phyloP scores from a whole-genome alignment of 2,329 filamentous ascomycete species.

The Aspergillus alliaceus region DNA sequence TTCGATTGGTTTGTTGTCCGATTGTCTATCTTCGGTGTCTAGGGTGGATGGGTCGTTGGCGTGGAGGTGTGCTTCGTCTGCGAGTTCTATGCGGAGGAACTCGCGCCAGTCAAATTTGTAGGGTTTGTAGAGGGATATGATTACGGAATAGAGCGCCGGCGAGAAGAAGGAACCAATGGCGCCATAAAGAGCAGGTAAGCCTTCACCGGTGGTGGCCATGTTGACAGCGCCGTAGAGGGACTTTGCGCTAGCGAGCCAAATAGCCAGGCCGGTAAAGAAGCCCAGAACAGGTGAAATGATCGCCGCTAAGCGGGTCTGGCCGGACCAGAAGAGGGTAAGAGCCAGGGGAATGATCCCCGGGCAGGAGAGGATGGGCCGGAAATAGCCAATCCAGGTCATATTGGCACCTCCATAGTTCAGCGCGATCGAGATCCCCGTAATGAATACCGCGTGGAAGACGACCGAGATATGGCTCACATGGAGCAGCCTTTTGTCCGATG shows the following conservation, averaged over 20 bases:
- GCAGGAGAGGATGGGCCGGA: slow-evolving; percentile 44
- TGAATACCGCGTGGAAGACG: slow-evolving; percentile 49
- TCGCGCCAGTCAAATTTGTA: slow-evolving; percentile 46
- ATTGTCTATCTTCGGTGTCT: background rate
- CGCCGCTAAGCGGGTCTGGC: slow-evolving; percentile 48
- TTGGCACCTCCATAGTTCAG: slow-evolving; percentile 52
- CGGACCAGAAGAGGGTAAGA: slow-evolving; percentile 46
- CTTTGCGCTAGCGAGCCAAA: slow-evolving; percentile 47
- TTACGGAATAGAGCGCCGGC: slow-evolving; percentile 47
- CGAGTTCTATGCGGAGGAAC: slow-evolving; percentile 50
- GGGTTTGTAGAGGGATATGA: slow-evolving; percentile 45
- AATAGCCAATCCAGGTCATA: slow-evolving; percentile 49
- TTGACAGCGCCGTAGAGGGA: slow-evolving; percentile 42
- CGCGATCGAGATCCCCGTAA: slow-evolving; percentile 49
- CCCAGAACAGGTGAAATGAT: slow-evolving; percentile 41
- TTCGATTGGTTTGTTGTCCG: background rate
- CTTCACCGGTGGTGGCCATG: slow-evolving; percentile 41
- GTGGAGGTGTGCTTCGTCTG: slow-evolving; percentile 37
- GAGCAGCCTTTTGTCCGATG: slow-evolving; percentile 44
- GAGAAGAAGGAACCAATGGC: slow-evolving; percentile 49
- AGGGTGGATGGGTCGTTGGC: slow-evolving; percentile 8
- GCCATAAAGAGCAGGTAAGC: slow-evolving; percentile 47
- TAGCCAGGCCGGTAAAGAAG: slow-evolving; percentile 43
- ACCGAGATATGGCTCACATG: slow-evolving; percentile 50
- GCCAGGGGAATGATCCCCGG: slow-evolving; percentile 49